Conservation (phyloP, 1,139 yeast species). For the Protomyces lactucae-debilis region DNA sequence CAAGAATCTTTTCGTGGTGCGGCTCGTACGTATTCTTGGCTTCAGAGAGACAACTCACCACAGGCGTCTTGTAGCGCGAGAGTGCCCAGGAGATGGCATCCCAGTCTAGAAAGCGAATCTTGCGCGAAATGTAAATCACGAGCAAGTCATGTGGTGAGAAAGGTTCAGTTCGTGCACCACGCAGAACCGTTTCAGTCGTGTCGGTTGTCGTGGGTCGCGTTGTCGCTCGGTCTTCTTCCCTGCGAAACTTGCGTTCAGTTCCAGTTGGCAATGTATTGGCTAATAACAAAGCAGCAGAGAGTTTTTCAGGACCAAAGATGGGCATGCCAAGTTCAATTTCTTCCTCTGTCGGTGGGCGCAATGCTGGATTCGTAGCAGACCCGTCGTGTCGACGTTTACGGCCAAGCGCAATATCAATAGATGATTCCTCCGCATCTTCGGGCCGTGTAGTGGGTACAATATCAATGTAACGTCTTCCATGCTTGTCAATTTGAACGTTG, state of each 20-base stretch:
- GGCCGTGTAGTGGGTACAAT: not conserved
- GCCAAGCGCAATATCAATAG: not conserved
- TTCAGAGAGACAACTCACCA: constrained; percentile 8
- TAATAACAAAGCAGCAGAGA: not conserved
- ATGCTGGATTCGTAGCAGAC: not conserved
- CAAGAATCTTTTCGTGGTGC: constrained; percentile 14
- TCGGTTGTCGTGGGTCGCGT: not conserved
- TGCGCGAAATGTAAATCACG: constrained; percentile 18
- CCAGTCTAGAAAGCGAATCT: constrained; percentile 22
- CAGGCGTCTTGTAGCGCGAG: constrained; percentile 23
- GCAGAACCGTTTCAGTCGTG: not conserved
- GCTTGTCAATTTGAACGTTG: not conserved
- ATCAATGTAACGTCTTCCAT: not conserved
- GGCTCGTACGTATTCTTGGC: constrained; percentile 13
- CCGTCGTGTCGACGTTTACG: not conserved
- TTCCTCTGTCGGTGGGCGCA: not conserved
- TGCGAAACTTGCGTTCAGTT: not conserved
- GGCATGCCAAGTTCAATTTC: not conserved
- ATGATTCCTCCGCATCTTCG: not conserved
- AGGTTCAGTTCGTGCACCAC: constrained; percentile 14
- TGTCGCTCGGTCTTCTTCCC: not conserved
- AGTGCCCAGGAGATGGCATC: constrained; percentile 23
- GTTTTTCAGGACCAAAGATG: not conserved
- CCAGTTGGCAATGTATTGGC: not conserved
- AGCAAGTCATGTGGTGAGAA: constrained; percentile 15